A percentile compares a stretch with the other conserved stretches of the same genome.
Conservation (phyloP, 2,329 filamentous ascomycete species). For the Monascus ruber region DNA sequence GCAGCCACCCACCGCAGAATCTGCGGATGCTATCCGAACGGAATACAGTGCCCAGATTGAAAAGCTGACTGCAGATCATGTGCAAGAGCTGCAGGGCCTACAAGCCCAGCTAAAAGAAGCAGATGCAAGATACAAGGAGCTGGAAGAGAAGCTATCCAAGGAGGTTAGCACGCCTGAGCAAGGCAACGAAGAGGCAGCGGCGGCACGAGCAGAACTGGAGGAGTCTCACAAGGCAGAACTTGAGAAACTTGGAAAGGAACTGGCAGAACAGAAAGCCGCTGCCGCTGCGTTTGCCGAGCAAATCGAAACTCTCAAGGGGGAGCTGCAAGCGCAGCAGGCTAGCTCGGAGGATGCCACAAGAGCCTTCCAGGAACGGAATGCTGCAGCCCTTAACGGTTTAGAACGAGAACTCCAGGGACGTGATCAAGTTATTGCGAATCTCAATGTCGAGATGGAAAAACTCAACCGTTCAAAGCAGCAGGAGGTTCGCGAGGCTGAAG, state of each 20-base stretch:
- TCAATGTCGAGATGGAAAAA: constrained; percentile 27
- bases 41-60: constrained; percentile 24
- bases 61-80: constrained; percentile 20
- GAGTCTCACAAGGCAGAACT: constrained; percentile 23
- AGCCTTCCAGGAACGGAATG: constrained; percentile 19
- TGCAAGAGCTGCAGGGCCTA: constrained; percentile 21
- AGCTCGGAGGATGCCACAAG: constrained; percentile 17
- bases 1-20: constrained; percentile 10
- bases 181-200: constrained; percentile 23
- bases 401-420: constrained; percentile 24
- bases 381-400: constrained; percentile 17
- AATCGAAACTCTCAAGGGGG: constrained; percentile 17
- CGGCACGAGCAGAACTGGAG: constrained; percentile 28
- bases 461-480: constrained; percentile 25
- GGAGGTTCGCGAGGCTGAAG: constrained; percentile 22
- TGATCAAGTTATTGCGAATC: constrained; percentile 26
- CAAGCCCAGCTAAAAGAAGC: constrained; percentile 24
- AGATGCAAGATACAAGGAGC: constrained; percentile 23
- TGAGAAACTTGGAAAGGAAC: constrained; percentile 22
- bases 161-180: constrained; percentile 27
- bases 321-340: constrained; percentile 20
- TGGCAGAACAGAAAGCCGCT: constrained; percentile 22
- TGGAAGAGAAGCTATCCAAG: constrained; percentile 25
- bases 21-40: constrained; percentile 15
- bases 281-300: constrained; percentile 18